Percentiles rank a stretch among this genome's conserved stretches.
Evolutionary conservation across 768 basidiomycete species (phyloP).

Genomic region (Cantharellus anzutake): DNA sequence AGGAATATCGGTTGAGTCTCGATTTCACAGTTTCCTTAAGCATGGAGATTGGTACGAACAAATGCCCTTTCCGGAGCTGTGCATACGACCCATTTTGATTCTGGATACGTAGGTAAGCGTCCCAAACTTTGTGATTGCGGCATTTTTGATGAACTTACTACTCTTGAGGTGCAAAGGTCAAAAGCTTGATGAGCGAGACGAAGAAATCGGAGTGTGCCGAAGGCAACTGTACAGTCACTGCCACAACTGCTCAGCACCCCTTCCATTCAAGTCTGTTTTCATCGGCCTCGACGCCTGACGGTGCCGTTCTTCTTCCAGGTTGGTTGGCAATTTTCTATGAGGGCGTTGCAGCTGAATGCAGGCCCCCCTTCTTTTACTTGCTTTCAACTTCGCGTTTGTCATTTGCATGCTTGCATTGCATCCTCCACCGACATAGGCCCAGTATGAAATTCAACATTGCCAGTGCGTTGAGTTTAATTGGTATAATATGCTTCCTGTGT

Average conservation of each 20-base stretch:
- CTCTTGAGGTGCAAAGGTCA: too few species aligned
- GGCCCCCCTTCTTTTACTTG: background rate
- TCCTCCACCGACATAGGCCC: background rate
- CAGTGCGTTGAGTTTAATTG: constrained; percentile 34
- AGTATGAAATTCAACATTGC: constrained; percentile 98
- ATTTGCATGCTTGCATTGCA: background rate
- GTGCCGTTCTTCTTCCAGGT: too few species aligned
- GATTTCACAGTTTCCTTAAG: background rate
- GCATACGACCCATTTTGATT: constrained; percentile 84
- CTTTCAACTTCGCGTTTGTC: background rate
- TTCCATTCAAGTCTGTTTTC: too few species aligned
- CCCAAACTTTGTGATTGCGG: too few species aligned
- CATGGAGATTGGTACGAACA: constrained; percentile 31
- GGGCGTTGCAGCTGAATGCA: background rate
- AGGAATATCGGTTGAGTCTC: background rate
- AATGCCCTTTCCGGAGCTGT: constrained; percentile 99
- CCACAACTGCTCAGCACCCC: too few species aligned
- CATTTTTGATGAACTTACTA: too few species aligned
- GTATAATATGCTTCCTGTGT: background rate
- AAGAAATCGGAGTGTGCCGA: too few species aligned
- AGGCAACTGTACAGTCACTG: too few species aligned
- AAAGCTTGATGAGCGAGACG: too few species aligned
- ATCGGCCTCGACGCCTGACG: too few species aligned
- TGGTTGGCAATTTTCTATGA: too few species aligned
- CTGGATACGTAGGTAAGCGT: constrained; percentile 6